Base-by-base conservation (phyloP, 2,329 filamentous ascomycete genomes). In the Sporothrix sp. region DNA sequence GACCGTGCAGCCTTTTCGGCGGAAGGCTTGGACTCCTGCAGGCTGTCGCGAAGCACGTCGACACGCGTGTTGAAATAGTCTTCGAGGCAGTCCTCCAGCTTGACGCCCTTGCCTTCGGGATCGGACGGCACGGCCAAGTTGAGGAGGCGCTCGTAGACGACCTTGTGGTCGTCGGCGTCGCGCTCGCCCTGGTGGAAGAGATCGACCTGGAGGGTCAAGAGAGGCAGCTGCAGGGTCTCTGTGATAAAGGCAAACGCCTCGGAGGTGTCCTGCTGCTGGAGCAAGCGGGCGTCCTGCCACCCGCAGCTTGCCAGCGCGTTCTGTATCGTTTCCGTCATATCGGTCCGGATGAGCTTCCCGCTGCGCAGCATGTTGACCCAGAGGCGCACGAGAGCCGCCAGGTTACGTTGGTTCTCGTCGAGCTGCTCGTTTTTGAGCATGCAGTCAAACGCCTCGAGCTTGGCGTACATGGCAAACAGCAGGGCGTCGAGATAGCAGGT, bases 191-290 rank as follows among this genome's bases (percentile, higher is more conserved):
- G 86, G 61, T 68, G 93, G 59, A 91, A 96, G 13, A 97, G 81
- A 62, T 97, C 90, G 71, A 96, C 91, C 63, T 95, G 94, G 33
- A 97, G 68, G 0, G 90, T 90, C 23, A 97, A 75, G 2, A 97
- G 73, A 7, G 93, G 93, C 14, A 97, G 68, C 59, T 95, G 84
- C 18, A 98, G 75, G 20, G 84, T 88, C 58, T 89, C 90, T 0
- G 91, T 95, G 56, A 98, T 89, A 64, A 96, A 96, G 0, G 84
- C 87, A 63, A 97, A 97, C 1, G 90, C 90, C 66, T 98, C 93
- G 0, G 93, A 96, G 0, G 88, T 87, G 65, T 98, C 93, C 67
- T 98, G 93, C 62, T 97, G 93, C 58, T 82, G 78, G n/a, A 87
- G 63, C 52, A 78, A 68, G 20, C 78, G 76, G 42, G 90, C 90